Evolutionary conservation across 495 filamentous ascomycete genomes (phyloP).

Genomic region (Penicillium malachiteum): DNA sequence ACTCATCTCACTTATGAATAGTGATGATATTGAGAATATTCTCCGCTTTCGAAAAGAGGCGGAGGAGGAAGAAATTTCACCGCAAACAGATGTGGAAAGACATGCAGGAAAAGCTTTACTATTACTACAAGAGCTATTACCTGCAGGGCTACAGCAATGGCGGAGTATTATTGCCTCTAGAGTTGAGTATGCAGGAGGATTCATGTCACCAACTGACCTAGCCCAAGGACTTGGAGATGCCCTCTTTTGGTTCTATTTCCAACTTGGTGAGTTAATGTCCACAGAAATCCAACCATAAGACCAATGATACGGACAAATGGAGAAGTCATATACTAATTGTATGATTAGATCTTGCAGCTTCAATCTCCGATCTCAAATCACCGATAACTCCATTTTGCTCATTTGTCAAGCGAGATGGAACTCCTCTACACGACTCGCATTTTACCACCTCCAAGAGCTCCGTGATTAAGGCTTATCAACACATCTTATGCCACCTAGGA

Average conservation of each 20-base stretch:
- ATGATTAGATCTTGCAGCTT: conserved; percentile 21
- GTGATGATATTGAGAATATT: conserved; percentile 12
- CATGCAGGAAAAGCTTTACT: conserved; percentile 15
- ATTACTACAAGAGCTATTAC: conserved; percentile 19
- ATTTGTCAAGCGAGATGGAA: conserved; percentile 25
- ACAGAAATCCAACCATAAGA: background rate
- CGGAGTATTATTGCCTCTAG: conserved; percentile 3
- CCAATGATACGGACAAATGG: no score
- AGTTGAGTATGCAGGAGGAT: conserved; percentile 4
- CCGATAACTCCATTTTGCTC: conserved; percentile 21
- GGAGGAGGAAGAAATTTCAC: conserved; percentile 10
- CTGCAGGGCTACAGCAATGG: conserved; percentile 20
- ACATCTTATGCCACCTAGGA: conserved; percentile 19
- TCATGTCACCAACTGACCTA: background rate
- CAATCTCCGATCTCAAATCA: conserved; percentile 10
- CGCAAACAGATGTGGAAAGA: conserved; percentile 10
- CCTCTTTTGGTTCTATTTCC: conserved; percentile 24
- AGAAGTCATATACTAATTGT: background rate
- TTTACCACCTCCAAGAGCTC: background rate
- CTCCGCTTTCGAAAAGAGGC: conserved; percentile 20
- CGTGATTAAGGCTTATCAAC: conserved; percentile 18
- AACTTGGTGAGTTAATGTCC: conserved; percentile 12
- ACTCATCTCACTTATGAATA: conserved; percentile 6
- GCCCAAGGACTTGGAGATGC: conserved; percentile 20
- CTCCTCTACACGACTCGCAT: conserved; percentile 9